Evolutionary conservation across 1,284 basidiomycete species (phyloP), one percentile per base, ranked within the genome.

Genomic region (Heliocybe sulcata): DNA sequence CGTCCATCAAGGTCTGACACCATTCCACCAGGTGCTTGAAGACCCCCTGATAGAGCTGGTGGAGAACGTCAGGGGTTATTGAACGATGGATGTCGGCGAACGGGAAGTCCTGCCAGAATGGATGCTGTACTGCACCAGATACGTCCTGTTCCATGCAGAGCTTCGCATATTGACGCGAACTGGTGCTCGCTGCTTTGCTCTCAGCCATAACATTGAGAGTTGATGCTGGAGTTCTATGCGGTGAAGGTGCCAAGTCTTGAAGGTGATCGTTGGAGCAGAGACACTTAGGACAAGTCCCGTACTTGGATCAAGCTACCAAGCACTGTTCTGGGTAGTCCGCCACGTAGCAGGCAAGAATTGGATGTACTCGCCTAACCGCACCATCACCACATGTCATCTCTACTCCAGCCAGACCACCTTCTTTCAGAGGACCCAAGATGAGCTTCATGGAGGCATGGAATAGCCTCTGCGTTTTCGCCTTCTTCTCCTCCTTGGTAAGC

Each of bases 31-130:
- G 52, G 42, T 69, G 62, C 20, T 66, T 61, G 27, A 67, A 54
- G 10, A 69, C 57, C 1, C 63, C 64, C 55, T 65, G 56, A 51
- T 68, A 63, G 2, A 68, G 56, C 47, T 68, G 65, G 55, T 70
- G 68, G 1, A 69, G 60, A 50, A 65, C 52, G 54, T 70, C 65
- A 3, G 64, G 63, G 1, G 67, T 63, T 11, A 69, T 54, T 12
- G 54, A 35, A 2, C 27, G 9, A 45, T 59, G 57, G 2, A 65
- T 60, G 49, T 67, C 54, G 16, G 42, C 31, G 51, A 20, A 45
- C 16, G 42, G 42, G 6, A 45, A 16, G 19, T 16, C 42, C n/a
- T 6, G 6, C 6, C 4, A 55, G 35, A 3, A 16, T 31, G 11
- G 20, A 12, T 9, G 53, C n/a, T n/a, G n/a, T n/a, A n/a, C n/a